Evolutionary conservation across 148 eudicot species (phyloP).

Genomic region (Vaccinium corymbosum): DNA sequence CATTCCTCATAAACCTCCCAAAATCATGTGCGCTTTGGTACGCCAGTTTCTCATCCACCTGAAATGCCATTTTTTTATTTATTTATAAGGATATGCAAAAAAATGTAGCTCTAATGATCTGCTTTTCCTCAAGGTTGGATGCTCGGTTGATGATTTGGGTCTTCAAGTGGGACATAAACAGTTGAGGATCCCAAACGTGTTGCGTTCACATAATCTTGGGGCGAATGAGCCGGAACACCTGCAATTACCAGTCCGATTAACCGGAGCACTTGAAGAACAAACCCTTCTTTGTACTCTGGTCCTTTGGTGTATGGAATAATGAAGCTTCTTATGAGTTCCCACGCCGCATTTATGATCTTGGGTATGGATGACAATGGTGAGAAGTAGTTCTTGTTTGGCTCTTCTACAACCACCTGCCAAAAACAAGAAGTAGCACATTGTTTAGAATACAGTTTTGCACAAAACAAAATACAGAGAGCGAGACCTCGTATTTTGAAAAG

Average conservation of each 20-base stretch:
- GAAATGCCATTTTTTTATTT: neutral
- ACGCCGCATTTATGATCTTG: conserved; percentile 34
- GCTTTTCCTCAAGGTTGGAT: neutral
- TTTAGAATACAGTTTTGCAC: neutral
- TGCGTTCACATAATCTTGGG: conserved; percentile 62
- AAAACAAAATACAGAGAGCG: neutral
- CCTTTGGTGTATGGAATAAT: conserved; percentile 36
- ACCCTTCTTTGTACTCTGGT: conserved; percentile 44
- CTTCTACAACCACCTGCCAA: conserved; percentile 31
- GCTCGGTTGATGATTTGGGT: neutral
- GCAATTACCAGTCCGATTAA: conserved; percentile 38
- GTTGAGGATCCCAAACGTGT: conserved; percentile 31
- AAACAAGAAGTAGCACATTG: neutral
- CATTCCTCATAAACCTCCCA: neutral
- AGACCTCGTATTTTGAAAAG: too few species aligned
- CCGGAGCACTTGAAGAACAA: conserved; percentile 30
- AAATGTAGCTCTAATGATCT: neutral
- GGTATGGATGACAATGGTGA: conserved; percentile 18
- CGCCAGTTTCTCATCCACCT: neutral
- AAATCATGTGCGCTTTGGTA: neutral
- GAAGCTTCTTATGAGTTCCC: conserved; percentile 66
- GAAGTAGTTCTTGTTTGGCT: conserved; percentile 30
- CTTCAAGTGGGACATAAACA: conserved; percentile 1
- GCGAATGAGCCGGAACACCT: conserved; percentile 39
- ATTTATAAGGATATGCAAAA: neutral